Evolutionary conservation across 2,329 filamentous ascomycete species (phyloP).

Genomic region (Rhynchosporium graminicola): DNA sequence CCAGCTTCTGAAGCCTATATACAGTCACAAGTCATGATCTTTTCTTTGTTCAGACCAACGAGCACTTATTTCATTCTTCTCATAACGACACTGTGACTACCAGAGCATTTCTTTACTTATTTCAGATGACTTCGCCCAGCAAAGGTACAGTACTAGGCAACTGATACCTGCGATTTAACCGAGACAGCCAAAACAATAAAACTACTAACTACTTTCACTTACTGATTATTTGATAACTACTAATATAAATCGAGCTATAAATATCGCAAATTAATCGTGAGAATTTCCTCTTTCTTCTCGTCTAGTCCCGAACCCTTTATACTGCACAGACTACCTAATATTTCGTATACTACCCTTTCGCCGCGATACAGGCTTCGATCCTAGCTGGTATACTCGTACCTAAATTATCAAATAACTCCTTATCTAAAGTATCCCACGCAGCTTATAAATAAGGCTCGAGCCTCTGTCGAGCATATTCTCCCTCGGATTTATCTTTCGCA

Average conservation of each 20-base stretch:
- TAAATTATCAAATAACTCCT: constrained; percentile 18
- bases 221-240: neutral
- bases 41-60: too few relatives aligned
- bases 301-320: neutral
- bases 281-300: neutral
- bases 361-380: constrained; percentile 16
- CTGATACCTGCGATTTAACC: neutral
- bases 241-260: neutral
- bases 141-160: constrained; percentile 8
- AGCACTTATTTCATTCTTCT: too few relatives aligned
- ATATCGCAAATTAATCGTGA: neutral
- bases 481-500: constrained; percentile 6
- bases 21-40: too few relatives aligned
- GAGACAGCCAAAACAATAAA: neutral
- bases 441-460: constrained; percentile 20
- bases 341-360: constrained; percentile 19
- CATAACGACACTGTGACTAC: too few relatives aligned
- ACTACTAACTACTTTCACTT: neutral
- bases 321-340: neutral
- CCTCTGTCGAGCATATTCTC: constrained; percentile 18
- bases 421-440: constrained; percentile 16
- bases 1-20: too few relatives aligned
- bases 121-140: too few relatives aligned
- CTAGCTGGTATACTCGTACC: constrained; percentile 12
- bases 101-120: too few relatives aligned